Evolutionary conservation across 495 filamentous ascomycete species (phyloP).

Genomic region (Penicillium ochrochloron): DNA sequence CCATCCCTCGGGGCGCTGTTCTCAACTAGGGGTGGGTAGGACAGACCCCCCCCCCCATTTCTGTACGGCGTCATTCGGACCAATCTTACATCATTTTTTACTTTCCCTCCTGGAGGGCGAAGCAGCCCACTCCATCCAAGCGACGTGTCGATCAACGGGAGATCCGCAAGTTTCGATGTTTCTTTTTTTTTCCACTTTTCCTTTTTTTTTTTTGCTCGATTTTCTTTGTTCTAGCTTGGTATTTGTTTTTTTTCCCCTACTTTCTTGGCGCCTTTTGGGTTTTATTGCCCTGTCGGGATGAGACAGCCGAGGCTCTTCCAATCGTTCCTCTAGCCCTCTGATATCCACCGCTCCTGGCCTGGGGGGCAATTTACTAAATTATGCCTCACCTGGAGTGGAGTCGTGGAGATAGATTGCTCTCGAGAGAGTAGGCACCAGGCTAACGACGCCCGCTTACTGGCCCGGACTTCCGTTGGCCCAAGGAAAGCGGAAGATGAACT

Average conservation of each 20-base stretch:
- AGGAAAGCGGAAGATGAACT: neutral
- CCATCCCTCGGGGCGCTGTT: conserved; percentile 1
- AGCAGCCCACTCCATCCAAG: conserved; percentile 3
- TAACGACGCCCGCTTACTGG: conserved; percentile 20
- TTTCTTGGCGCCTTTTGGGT: neutral
- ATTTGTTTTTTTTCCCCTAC: neutral
- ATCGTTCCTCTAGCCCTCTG: neutral
- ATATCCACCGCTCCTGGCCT: neutral
- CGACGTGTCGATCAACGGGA: conserved; percentile 29
- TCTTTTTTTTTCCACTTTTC: neutral
- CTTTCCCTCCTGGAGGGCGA: neutral
- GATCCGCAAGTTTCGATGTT: conserved; percentile 19
- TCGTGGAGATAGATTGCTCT: conserved; percentile 10
- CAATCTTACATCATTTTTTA: conserved; percentile 26
- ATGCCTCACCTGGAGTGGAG: conserved; percentile 8
- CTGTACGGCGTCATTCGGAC: conserved; percentile 26
- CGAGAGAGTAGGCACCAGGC: conserved; percentile 17
- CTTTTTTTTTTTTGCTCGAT: neutral
- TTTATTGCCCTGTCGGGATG: neutral
- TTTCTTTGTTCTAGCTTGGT: neutral
- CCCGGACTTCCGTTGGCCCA: conserved; percentile 31
- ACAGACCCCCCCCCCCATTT: conserved; percentile 15
- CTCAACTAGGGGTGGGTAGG: conserved; percentile 22
- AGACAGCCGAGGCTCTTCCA: conserved; percentile 1
- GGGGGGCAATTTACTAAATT: neutral